Evolutionary conservation across 2,329 filamentous ascomycete genomes (phyloP).

Genomic region (Ophiostoma pallidulum): DNA sequence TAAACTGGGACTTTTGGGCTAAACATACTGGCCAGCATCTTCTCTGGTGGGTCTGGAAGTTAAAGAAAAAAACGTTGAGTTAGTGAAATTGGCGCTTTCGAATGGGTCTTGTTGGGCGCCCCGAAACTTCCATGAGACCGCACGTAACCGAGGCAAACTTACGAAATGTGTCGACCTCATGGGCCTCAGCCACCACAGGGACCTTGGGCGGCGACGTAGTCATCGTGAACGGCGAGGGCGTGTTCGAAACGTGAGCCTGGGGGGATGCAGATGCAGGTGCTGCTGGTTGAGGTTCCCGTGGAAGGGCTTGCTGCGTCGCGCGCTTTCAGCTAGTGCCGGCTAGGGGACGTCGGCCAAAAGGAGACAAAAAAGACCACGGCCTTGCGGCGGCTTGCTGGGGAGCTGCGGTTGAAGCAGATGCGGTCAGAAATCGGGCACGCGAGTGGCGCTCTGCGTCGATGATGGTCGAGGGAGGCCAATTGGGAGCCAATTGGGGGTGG

Average conservation of each 20-base stretch:
- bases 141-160: conserved; percentile 25
- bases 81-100: conserved; percentile 10
- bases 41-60: conserved; percentile 48
- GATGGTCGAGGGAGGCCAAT: too few relatives aligned
- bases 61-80: conserved; percentile 13
- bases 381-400: not conserved
- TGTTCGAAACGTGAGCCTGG: not conserved
- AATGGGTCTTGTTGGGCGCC: conserved; percentile 3
- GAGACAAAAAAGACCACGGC: not conserved
- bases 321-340: conserved; percentile 4
- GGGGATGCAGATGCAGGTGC: not conserved
- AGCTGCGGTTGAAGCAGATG: not conserved
- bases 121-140: conserved; percentile 11
- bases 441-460: too few relatives aligned
- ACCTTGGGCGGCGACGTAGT: conserved; percentile 31
- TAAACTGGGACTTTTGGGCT: too few relatives aligned
- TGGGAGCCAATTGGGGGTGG: too few relatives aligned
- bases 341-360: not conserved
- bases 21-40: conserved; percentile 58
- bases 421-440: too few relatives aligned
- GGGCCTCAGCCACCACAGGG: conserved; percentile 63
- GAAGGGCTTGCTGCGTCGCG: conserved; percentile 4
- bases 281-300: not conserved
- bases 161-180: conserved; percentile 67
- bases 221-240: conserved; percentile 27